Conservation (phyloP, 2,329 filamentous ascomycete species). For the Stachybotrys chartarum region DNA sequence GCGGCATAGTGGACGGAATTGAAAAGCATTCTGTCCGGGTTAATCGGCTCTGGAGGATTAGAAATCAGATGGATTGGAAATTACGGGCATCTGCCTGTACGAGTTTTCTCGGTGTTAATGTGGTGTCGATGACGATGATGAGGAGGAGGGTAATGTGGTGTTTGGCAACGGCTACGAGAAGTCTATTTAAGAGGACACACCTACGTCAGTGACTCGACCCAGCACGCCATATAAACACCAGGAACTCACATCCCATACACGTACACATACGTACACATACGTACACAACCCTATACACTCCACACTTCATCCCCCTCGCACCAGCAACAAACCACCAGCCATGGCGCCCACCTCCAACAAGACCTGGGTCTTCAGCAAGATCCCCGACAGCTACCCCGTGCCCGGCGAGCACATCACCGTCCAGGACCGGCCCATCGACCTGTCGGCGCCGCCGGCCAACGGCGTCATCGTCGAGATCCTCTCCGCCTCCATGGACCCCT, state of each 20-base stretch:
- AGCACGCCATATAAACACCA: neutral
- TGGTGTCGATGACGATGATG: neutral
- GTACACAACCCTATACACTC: neutral
- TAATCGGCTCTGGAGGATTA: neutral
- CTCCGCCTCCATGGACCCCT: constrained; percentile 67
- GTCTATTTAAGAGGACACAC: neutral
- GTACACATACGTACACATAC: neutral
- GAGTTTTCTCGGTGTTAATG: neutral
- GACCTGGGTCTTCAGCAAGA: constrained; percentile 57
- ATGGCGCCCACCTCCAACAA: constrained; percentile 43
- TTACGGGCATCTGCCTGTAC: neutral
- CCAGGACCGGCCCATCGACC: constrained; percentile 55
- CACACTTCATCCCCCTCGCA: neutral
- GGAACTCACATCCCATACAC: neutral
- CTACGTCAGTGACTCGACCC: neutral
- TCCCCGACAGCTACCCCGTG: constrained; percentile 56
- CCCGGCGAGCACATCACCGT: constrained; percentile 58
- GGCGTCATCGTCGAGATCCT: constrained; percentile 58
- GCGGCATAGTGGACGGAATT: neutral
- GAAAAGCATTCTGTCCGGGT: too few species aligned
- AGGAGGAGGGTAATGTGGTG: neutral
- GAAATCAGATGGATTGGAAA: neutral
- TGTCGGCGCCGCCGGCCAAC: constrained; percentile 37
- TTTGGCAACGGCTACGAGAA: too few species aligned
- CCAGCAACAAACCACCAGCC: neutral